phyloP scores from a whole-genome alignment of 495 filamentous ascomycete species.

The Talaromyces liani region DNA sequence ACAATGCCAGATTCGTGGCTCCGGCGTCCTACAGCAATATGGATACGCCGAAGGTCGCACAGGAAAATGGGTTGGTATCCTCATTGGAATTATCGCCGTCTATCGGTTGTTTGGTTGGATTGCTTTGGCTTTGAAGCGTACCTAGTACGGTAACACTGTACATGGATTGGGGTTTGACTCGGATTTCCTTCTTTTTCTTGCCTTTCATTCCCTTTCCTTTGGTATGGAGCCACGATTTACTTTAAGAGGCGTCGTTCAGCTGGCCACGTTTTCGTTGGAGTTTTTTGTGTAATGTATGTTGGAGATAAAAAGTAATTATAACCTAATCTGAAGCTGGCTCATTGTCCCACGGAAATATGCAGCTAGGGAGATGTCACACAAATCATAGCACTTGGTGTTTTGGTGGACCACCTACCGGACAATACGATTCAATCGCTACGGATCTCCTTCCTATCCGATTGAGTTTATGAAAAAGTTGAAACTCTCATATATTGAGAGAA shows the following conservation, averaged over 20 bases:
- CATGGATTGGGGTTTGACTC: background rate
- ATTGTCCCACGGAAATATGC: no score
- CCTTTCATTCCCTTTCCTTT: no score
- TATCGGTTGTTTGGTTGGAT: conserved; percentile 60
- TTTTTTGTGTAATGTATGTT: background rate
- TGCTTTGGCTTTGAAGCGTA: conserved; percentile 27
- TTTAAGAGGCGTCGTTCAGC: background rate
- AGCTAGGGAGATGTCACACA: no score
- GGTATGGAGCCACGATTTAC: background rate
- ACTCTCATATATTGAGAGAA: background rate
- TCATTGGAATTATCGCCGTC: conserved; percentile 63
- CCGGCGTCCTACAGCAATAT: conserved; percentile 58
- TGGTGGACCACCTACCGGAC: background rate
- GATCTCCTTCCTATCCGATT: background rate
- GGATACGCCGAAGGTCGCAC: conserved; percentile 55
- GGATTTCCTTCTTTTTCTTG: background rate
- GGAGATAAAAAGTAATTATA: background rate
- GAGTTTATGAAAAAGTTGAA: background rate
- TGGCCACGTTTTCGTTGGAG: background rate
- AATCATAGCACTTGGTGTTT: background rate
- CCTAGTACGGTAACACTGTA: conserved; percentile 4
- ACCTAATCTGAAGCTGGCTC: background rate
- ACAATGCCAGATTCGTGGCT: conserved; percentile 61
- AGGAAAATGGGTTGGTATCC: conserved; percentile 67
- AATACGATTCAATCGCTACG: background rate